Evolutionary conservation across 305 asterid species (phyloP), one percentile per base, ranked within the genome.

Genomic region (Fraxinus dipetala): DNA sequence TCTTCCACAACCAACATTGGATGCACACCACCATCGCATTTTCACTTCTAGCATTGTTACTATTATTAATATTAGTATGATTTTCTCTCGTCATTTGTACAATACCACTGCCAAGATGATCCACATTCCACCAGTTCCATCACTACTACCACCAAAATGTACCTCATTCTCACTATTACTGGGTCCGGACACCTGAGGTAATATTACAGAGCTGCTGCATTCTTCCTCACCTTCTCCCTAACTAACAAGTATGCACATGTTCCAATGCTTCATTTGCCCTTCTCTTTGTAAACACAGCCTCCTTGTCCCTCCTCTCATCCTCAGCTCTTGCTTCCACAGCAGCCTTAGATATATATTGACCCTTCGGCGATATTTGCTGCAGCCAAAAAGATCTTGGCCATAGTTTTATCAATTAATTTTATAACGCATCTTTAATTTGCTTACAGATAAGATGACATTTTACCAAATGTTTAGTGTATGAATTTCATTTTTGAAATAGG

Each of bases 221-320:
- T 88, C 84, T 84, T 89, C 87, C 84, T 88, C 85, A 79, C 0
- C 82, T 89, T 91, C 83, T 92, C 93, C 92, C 84, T 89, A 4
- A 87, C 87, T 9, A 80, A 87, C 82, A 93, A 81, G 83, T 76
- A 77, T 0, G 93, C 90, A 92, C 88, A 38, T 88, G 90, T 72
- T 91, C 97, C 85, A 91, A 75, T 0, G 93, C 93, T 79, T 90
- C 95, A 81, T 89, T 89, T 3, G 98, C 98, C 74, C 93, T 88
- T 82, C 91, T 92, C 87, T 93, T 81, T 2, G 95, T 81, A 48
- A 76, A 79, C 0, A 93, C 95, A 0, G 98, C 97, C 85, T 93
- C 96, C 86, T 79, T 92, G 0, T 89, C 95, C 82, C 90, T 78
- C 87, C 87, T 38, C 45, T 38, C 45, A 38, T 2, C 45, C 45